Conservation (phyloP, 345 rosid genomes). For the Isatis tinctoria region DNA sequence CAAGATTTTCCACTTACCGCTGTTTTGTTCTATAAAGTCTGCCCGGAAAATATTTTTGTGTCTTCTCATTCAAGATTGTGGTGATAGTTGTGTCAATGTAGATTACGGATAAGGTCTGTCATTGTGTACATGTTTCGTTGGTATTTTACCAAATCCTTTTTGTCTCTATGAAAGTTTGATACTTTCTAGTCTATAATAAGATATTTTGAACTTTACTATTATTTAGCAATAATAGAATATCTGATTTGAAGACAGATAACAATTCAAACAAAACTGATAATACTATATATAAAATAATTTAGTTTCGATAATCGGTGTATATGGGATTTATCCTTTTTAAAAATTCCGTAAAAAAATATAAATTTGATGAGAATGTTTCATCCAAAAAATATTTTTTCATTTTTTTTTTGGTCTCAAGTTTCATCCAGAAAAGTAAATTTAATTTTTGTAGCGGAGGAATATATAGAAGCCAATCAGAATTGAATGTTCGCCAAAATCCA, state of each 20-base stretch:
- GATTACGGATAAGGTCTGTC: background rate
- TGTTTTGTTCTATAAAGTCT: background rate
- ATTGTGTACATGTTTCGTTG: background rate
- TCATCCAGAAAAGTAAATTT: background rate
- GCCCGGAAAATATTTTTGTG: background rate
- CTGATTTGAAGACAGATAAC: too few relatives aligned
- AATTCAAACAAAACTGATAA: too few relatives aligned
- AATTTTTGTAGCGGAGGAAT: background rate
- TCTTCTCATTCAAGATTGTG: background rate
- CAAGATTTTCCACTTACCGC: too few relatives aligned
- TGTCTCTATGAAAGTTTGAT: too few relatives aligned
- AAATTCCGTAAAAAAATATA: background rate
- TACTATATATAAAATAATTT: background rate
- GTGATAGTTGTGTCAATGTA: background rate
- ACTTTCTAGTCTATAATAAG: too few relatives aligned
- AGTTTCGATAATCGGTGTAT: background rate
- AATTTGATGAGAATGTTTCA: background rate
- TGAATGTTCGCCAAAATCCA: background rate
- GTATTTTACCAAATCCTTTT: background rate
- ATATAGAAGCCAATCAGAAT: background rate
- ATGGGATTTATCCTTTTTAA: background rate
- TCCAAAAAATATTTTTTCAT: too few relatives aligned
- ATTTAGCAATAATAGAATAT: too few relatives aligned
- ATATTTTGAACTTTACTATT: too few relatives aligned
- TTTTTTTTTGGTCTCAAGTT: too few relatives aligned